phyloP scores from a whole-genome alignment of 192 early-diverging fungal genomes.

The Backusella luteola region DNA sequence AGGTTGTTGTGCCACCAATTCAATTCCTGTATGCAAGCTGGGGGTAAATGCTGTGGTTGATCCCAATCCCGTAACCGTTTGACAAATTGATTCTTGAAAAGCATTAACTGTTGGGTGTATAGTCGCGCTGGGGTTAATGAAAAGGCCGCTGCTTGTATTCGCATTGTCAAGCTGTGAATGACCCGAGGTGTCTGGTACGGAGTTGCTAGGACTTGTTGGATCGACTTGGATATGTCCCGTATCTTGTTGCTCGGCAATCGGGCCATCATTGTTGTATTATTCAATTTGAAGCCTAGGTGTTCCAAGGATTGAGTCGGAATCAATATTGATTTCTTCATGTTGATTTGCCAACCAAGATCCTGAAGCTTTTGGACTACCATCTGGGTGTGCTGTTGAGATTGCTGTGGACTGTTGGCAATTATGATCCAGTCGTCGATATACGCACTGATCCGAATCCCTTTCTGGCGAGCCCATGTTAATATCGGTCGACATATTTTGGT shows the following conservation, averaged over 20 bases:
- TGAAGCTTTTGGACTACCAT: not conserved
- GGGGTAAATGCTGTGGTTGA: too few relatives aligned
- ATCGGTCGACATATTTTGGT: slow-evolving; percentile 9
- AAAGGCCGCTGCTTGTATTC: too few relatives aligned
- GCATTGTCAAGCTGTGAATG: too few relatives aligned
- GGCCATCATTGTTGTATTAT: slow-evolving; percentile 21
- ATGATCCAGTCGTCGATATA: slow-evolving; percentile 16
- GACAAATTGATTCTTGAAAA: too few relatives aligned
- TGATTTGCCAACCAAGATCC: slow-evolving; percentile 23
- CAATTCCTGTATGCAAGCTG: too few relatives aligned
- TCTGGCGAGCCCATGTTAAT: not conserved
- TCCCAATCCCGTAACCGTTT: too few relatives aligned
- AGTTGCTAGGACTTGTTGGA: too few relatives aligned
- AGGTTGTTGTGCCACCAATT: too few relatives aligned
- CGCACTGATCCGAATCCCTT: not conserved
- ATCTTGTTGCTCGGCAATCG: slow-evolving; percentile 25
- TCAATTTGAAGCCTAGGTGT: slow-evolving; percentile 28
- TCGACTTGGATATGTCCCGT: slow-evolving; percentile 21
- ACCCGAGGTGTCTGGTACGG: too few relatives aligned
- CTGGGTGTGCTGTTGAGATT: not conserved
- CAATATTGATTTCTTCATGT: slow-evolving; percentile 22
- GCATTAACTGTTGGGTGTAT: too few relatives aligned
- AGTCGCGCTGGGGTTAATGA: too few relatives aligned
- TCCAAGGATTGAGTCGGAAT: slow-evolving; percentile 25
- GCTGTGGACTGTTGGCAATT: not conserved